Evolutionary conservation across 108 stramenopile genomes (phyloP), one percentile per base, ranked within the genome.

Genomic region (Cyclotella baltica): DNA sequence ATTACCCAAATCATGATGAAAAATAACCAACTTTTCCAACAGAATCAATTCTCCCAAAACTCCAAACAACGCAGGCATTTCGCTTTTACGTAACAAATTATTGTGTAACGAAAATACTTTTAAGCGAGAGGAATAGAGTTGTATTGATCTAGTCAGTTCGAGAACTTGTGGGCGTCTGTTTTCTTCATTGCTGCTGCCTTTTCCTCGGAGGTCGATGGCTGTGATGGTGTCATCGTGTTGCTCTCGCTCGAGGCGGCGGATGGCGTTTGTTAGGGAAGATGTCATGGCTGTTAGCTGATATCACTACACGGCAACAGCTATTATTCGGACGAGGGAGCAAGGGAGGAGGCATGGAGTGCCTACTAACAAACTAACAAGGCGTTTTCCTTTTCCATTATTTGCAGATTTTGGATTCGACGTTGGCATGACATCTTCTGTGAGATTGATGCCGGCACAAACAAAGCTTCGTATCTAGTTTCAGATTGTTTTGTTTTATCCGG

Each of bases 1-100:
- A 23, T 78, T 70, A 13, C 70, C 52, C 52, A 78, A 28, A 65
- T 78, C 62, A 33, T 78, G 77, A 65, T 78, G 61, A 55, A 78
- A 78, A 23, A 78, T 9, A 18, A 71, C 55, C 1, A 70, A 38
- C 6, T 30, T 55, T 9, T 70, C 62, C 3, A 78, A 40, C 40
- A 62, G 11, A 28, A 50, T 62, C 19, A 78, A 6, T 33, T 29
- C 29, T 16, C n/a, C 19, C 31, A 78, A 31, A 18, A 59, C 77
- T 33, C 55, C 63, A 56, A 70, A 71, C 25, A 77, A 28, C 0
- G 40, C 1, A 5, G 62, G 62, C 25, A 78, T 34, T 25, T 78
- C 77, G 31, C 50, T 10, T 0, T 4, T n/a, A 33, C 51, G 38
- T 16, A 78, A 58, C 22, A 78, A 40, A 34, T 65, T 30, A 48